Evolutionary conservation across 108 stramenopile species (phyloP).

Genomic region (Skeletonema costatum): DNA sequence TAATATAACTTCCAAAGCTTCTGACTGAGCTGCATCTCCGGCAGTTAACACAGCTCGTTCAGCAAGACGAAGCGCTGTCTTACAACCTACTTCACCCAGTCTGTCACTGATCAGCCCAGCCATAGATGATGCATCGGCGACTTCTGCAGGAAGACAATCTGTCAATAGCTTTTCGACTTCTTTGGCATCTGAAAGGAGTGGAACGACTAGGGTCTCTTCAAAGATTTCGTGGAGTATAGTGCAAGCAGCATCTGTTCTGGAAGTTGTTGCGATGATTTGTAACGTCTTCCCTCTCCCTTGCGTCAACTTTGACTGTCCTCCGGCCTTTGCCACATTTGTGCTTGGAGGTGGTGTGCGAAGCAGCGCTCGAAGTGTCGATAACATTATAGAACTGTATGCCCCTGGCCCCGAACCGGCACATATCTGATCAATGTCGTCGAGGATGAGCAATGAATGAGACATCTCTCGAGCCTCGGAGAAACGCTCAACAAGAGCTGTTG

Average conservation of each 20-base stretch:
- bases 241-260: slow-evolving; percentile 73
- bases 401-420: slow-evolving; percentile 62
- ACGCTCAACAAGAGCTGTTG: slow-evolving; percentile 65
- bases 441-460: slow-evolving; percentile 62
- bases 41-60: slow-evolving; percentile 57
- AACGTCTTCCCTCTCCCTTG: slow-evolving; percentile 48
- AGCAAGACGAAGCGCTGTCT: slow-evolving; percentile 64
- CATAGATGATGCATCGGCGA: slow-evolving; percentile 42
- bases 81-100: slow-evolving; percentile 65
- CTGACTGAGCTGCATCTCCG: slow-evolving; percentile 36
- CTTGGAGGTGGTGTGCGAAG: slow-evolving; percentile 65
- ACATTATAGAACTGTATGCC: slow-evolving; percentile 75
- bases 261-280: slow-evolving; percentile 68
- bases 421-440: slow-evolving; percentile 83
- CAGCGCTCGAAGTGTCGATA: slow-evolving; percentile 77
- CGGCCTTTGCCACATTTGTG: slow-evolving; percentile 48
- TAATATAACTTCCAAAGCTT: slow-evolving; percentile 51
- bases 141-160: slow-evolving; percentile 42
- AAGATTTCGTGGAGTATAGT: slow-evolving; percentile 63
- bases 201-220: slow-evolving; percentile 64
- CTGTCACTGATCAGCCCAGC: slow-evolving; percentile 48
- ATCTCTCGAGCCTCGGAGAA: slow-evolving; percentile 75
- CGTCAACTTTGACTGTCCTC: slow-evolving; percentile 47
- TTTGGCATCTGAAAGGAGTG: slow-evolving; percentile 41
- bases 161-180: slow-evolving; percentile 53